Evolutionary conservation across 441 rosid species (phyloP).

Genomic region (Croton laevigatus): DNA sequence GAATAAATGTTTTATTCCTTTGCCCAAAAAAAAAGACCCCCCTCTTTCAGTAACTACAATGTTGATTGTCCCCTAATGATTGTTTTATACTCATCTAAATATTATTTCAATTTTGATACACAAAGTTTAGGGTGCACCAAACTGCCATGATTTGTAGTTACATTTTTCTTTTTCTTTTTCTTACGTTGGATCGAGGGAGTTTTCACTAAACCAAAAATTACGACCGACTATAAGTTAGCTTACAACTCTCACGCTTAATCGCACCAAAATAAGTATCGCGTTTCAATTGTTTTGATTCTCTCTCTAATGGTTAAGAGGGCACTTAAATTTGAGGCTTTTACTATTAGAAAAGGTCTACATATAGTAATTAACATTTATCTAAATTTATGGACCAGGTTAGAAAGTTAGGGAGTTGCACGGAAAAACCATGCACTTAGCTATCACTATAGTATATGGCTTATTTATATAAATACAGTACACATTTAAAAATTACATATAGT

Average conservation of each 20-base stretch:
- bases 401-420: slow-evolving; percentile 1
- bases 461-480: background rate
- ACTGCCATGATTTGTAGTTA: background rate
- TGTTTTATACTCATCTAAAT: slow-evolving; percentile 1
- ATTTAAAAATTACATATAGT: slow-evolving; percentile 3
- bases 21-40: slow-evolving; percentile 1
- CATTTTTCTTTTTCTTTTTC: background rate
- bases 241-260: too few relatives aligned
- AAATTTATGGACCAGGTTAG: background rate
- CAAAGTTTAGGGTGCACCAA: slow-evolving; percentile 5
- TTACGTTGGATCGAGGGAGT: too few relatives aligned
- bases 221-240: too few relatives aligned
- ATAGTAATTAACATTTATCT: too few relatives aligned
- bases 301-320: too few relatives aligned
- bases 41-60: slow-evolving; percentile 17
- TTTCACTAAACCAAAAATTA: background rate
- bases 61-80: slow-evolving; percentile 27
- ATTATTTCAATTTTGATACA: background rate
- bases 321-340: too few relatives aligned
- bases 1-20: slow-evolving; percentile 40
- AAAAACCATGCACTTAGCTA: background rate
- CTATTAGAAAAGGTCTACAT: too few relatives aligned
- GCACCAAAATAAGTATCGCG: too few relatives aligned
- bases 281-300: too few relatives aligned
- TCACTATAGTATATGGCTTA: background rate